phyloP scores from a whole-genome alignment of 495 filamentous ascomycete species.

The Penicillium malachiteum region DNA sequence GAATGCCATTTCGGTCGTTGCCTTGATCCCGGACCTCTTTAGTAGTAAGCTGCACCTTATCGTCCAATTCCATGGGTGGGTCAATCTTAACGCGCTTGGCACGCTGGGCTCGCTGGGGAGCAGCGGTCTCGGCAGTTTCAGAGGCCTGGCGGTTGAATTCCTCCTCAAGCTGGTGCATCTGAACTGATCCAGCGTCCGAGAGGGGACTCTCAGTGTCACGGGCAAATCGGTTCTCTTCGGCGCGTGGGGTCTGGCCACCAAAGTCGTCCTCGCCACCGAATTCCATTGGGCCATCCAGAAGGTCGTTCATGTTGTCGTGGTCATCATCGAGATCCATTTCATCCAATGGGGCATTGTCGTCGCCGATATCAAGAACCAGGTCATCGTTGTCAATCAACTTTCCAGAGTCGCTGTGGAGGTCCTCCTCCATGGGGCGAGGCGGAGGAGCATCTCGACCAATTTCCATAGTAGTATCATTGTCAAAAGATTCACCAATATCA shows the following conservation, averaged over 20 bases:
- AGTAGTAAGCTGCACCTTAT: slow-evolving; percentile 57
- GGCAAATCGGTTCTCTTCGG: slow-evolving; percentile 57
- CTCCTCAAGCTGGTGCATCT: slow-evolving; percentile 52
- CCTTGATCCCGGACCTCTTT: slow-evolving; percentile 74
- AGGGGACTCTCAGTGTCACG: slow-evolving; percentile 54
- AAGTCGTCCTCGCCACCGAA: slow-evolving; percentile 46
- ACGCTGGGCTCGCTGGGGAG: slow-evolving; percentile 60
- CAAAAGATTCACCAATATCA: slow-evolving; percentile 50
- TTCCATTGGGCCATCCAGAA: slow-evolving; percentile 45
- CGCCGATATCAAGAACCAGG: slow-evolving; percentile 53
- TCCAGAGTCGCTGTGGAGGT: slow-evolving; percentile 67
- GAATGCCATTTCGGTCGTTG: slow-evolving; percentile 72
- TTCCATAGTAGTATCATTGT: slow-evolving; percentile 68
- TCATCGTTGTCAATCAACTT: slow-evolving; percentile 47
- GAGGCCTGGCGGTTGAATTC: slow-evolving; percentile 54
- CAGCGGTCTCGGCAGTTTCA: slow-evolving; percentile 58
- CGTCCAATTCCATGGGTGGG: slow-evolving; percentile 62
- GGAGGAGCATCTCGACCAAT: slow-evolving; percentile 77
- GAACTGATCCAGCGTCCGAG: slow-evolving; percentile 34
- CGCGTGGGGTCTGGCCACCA: slow-evolving; percentile 48
- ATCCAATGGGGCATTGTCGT: slow-evolving; percentile 48
- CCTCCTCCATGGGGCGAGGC: slow-evolving; percentile 64
- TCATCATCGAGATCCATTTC: slow-evolving; percentile 38
- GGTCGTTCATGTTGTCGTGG: slow-evolving; percentile 32
- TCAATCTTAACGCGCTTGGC: slow-evolving; percentile 65